Conservation (phyloP, 2,329 filamentous ascomycete species). For the Aspergillus alliaceus region DNA sequence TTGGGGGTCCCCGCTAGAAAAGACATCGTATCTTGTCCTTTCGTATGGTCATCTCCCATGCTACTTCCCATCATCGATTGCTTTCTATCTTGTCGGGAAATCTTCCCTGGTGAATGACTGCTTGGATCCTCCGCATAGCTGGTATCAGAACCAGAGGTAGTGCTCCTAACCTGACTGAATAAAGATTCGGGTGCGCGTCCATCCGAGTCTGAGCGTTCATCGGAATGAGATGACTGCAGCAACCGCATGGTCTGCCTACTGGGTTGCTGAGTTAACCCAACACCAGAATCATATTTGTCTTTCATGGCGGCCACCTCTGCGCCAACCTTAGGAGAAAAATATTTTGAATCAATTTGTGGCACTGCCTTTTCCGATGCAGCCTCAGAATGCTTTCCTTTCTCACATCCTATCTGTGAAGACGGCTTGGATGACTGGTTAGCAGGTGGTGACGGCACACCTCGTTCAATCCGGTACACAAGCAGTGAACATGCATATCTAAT, state of each 20-base stretch:
- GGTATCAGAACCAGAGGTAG: constrained; percentile 11
- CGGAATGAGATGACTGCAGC: constrained; percentile 12
- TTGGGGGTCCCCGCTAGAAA: constrained; percentile 6
- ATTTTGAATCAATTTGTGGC: constrained; percentile 14
- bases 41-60: neutral
- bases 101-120: constrained; percentile 2
- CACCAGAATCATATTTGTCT: constrained; percentile 23
- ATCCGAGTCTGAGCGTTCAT: constrained; percentile 6
- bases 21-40: constrained; percentile 7
- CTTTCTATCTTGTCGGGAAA: neutral
- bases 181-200: neutral
- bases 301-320: constrained; percentile 6
- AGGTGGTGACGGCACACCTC: constrained; percentile 13
- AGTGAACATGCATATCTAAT: constrained; percentile 36
- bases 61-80: constrained; percentile 3
- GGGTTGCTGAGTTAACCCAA: constrained; percentile 20
- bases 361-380: neutral
- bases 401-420: neutral
- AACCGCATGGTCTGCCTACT: constrained; percentile 18
- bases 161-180: constrained; percentile 8
- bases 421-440: neutral
- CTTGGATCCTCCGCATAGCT: constrained; percentile 5
- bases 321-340: constrained; percentile 2
- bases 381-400: neutral
- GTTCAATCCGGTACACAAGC: constrained; percentile 31